These are phyloP conservation scores for Colletotrichum sojae DNA, from an alignment of 2,329 filamentous ascomycete species.

Conservation along the genomic window DNA sequence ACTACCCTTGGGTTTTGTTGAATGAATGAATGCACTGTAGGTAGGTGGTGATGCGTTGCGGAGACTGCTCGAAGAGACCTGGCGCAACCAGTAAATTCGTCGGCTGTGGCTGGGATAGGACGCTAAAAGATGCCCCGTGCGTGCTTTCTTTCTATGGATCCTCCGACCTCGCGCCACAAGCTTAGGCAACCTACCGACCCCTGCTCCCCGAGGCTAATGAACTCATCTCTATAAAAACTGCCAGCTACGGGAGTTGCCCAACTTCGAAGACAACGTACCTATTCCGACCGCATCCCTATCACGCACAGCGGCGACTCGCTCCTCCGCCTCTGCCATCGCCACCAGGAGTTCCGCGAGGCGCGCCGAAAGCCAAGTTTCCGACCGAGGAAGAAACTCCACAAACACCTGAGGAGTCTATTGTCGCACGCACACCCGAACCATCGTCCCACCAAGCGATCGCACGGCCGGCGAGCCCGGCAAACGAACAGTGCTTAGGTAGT, in stretches of 20 bases:
- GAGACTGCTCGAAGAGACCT: background rate
- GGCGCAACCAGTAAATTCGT: no score
- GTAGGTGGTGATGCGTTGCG: background rate
- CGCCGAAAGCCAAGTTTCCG: background rate
- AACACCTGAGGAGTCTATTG: background rate
- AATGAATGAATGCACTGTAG: background rate
- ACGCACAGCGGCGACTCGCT: conserved; percentile 22
- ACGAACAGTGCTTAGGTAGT: background rate
- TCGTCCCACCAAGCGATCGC: conserved; percentile 8
- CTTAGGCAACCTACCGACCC: conserved; percentile 23
- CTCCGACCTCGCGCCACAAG: conserved; percentile 38
- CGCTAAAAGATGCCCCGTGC: conserved; percentile 30
- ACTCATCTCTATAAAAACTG: conserved; percentile 39
- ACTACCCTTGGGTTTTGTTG: background rate
- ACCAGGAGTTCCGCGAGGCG: conserved; percentile 3
- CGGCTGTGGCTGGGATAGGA: background rate
- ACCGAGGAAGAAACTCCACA: background rate
- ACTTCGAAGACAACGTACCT: conserved; percentile 19
- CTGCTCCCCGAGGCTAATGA: conserved; percentile 38
- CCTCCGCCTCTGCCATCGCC: conserved; percentile 8
- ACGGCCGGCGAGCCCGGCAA: conserved; percentile 25
- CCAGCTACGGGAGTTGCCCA: conserved; percentile 17
- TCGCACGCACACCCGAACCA: conserved; percentile 2
- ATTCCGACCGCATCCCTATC: conserved; percentile 3
- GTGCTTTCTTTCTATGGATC: conserved; percentile 29